Evolutionary conservation across 805 yeast genomes (phyloP), one percentile per base, ranked within the genome.

Genomic region (Metschnikowia lochheadii): DNA sequence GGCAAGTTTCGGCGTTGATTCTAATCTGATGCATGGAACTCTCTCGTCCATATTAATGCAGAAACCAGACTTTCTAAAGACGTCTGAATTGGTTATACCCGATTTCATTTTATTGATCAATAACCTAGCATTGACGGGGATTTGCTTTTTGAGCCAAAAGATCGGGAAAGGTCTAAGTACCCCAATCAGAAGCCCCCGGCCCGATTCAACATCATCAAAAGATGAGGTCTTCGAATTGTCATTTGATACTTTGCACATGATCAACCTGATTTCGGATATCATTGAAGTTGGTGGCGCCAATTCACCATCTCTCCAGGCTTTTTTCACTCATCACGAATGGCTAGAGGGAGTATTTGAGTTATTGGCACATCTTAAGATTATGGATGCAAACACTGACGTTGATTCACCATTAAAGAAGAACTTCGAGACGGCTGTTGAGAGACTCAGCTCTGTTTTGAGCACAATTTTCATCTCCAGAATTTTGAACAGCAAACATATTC

Each of bases 1-100:
- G 46, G 76, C 81, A 5, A 68, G 77, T 14, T 72, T 80, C 69
- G 81, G 82, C 1, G 61, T 70, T 14, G 71, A 67, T 20, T 18
- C 35, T 3, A 36, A 49, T n/a, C 49, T 41, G 8, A 35, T 29
- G 23, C 36, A 18, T 6, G 15, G 40, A 18, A 35, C 40, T 5
- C 20, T 44, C 17, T 34, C 40, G 6, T 23, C 34, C 11, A 23
- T 44, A 13, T 33, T 44, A 8, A 26, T 11, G n/a, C 23, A 34
- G 20, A 34, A 35, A 36, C 56, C 53, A 5, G 39, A 46, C 14
- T 26, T 50, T 10, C 13, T 32, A n/a, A 23, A 37, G 17, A 20
- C 32, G 2, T 49, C 55, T 2, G 50, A 49, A 3, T 49, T 56
- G 13, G 52, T 38, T 17, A 66, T 79, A 56, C 82, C 83, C 0